Percentiles rank a stretch among this genome's conserved stretches.
Conservation (phyloP, 2,329 filamentous ascomycete genomes). For the Hypomyces rosellus region DNA sequence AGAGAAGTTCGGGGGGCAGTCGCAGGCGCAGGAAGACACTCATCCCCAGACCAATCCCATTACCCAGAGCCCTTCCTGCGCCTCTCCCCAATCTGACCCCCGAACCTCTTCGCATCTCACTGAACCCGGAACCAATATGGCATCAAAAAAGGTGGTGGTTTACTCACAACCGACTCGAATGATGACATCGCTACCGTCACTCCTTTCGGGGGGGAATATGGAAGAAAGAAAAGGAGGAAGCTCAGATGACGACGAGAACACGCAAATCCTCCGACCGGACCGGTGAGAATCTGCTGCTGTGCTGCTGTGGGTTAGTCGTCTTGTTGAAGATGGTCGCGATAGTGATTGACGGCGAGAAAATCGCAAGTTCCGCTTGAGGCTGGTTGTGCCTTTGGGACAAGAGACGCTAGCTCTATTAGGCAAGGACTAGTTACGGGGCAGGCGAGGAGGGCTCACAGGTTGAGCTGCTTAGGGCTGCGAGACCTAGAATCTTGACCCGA, state of each 20-base stretch:
- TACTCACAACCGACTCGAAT: constrained; percentile 66
- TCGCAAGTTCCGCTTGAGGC: constrained; percentile 32
- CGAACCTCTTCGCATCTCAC: constrained; percentile 4
- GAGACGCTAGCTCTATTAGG: constrained; percentile 28
- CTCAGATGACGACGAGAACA: constrained; percentile 28
- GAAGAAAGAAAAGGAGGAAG: constrained; percentile 27
- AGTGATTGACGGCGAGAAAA: constrained; percentile 34
- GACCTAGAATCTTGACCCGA: constrained; percentile 30
- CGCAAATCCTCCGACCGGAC: constrained; percentile 32
- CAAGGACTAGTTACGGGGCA: constrained; percentile 23
- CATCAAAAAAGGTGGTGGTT: constrained; percentile 10
- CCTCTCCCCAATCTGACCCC: constrained; percentile 1
- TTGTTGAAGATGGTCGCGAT: constrained; percentile 36
- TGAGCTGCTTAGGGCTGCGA: constrained; percentile 34
- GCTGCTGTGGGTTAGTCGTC: constrained; percentile 38
- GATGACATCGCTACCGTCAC: constrained; percentile 54
- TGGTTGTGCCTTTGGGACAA: constrained; percentile 34
- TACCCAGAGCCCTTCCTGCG: neutral
- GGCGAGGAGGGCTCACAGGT: constrained; percentile 30
- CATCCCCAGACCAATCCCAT: neutral
- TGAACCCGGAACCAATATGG: constrained; percentile 6
- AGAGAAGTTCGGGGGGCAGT: constrained; percentile 4
- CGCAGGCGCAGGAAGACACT: neutral
- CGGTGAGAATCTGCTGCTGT: constrained; percentile 35
- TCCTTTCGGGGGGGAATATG: constrained; percentile 25